Base-by-base conservation (phyloP, 345 rosid species). In the Dipteronia sinensis region DNA sequence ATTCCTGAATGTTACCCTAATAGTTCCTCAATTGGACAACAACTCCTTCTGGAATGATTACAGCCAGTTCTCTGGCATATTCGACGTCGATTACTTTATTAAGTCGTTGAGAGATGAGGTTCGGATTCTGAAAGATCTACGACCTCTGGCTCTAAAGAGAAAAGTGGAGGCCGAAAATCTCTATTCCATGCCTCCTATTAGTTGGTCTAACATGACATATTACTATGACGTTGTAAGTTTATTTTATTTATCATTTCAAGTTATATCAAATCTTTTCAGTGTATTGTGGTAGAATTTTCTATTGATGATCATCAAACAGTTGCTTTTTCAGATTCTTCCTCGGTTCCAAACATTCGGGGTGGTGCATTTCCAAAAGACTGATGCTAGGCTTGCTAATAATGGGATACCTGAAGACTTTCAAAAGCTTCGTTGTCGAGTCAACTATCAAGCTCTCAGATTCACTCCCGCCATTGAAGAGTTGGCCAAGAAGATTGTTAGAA, bases 181-280 rank as follows among this genome's bases (percentile, higher is more conserved):
- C 19, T 80, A 79, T 69, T 77, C 87, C 55, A 80, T 89, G 90
- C 83, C 90, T 12, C 89, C 90, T 7, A 56, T 85, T 63, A 89
- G 88, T 62, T 89, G 90, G 92, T 87, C 92, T 13, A 81, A 89
- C 76, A 81, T 89, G 81, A 82, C 92, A n/a, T 89, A 87, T 77
- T 89, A 89, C 75, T 82, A 77, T n/a, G 51, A 87, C 6, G 84
- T 72, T 81, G 92, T 89, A 38, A 13, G 75, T 49, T 31, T 31
- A 31, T 31, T 31, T 31, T 31, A 31, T 31, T 31, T 31, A 4
- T 31, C 34, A 31, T 31, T 42, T 42, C 10, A 1, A 42, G 46
- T 6, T 42, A 42, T 64, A 25, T 25, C 19, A 23, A 62, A 62
- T 34, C 38, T 20, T 23, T 59, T 11, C 17, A 27, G 13, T 31